phyloP scores from a whole-genome alignment of 2,329 filamentous ascomycete genomes.

The Arthroderma sp. region DNA sequence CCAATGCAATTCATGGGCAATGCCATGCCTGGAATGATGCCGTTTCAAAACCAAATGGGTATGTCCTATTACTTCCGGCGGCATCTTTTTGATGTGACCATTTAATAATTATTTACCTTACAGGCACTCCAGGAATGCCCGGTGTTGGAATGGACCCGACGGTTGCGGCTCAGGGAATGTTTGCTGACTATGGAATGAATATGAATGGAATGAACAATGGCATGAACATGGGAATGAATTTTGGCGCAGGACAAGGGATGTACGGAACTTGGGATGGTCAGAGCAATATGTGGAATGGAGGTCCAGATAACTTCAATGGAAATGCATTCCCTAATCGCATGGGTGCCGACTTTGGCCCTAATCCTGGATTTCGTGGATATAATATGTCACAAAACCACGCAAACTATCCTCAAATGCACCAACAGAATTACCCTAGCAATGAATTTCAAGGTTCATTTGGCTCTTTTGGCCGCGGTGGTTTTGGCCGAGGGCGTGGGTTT shows the following conservation, averaged over 20 bases:
- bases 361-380: slow-evolving; percentile 53
- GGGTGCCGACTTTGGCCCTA: slow-evolving; percentile 70
- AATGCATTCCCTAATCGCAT: slow-evolving; percentile 62
- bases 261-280: slow-evolving; percentile 70
- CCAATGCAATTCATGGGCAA: slow-evolving; percentile 55
- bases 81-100: neutral
- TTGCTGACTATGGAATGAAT: slow-evolving; percentile 48
- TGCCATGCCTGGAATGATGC: slow-evolving; percentile 33
- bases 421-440: slow-evolving; percentile 45
- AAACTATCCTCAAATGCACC: slow-evolving; percentile 57
- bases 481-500: slow-evolving; percentile 49
- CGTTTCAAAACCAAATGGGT: slow-evolving; percentile 86
- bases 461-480: slow-evolving; percentile 51
- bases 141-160: slow-evolving; percentile 66
- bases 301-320: slow-evolving; percentile 80
- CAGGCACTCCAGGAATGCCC: slow-evolving; percentile 50
- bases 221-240: slow-evolving; percentile 62
- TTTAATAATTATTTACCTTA: neutral
- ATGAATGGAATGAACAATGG: slow-evolving; percentile 73
- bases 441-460: slow-evolving; percentile 61
- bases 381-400: slow-evolving; percentile 66
- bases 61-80: slow-evolving; percentile 27
- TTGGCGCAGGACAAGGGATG: slow-evolving; percentile 44
- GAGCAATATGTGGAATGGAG: slow-evolving; percentile 22
- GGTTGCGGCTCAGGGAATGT: slow-evolving; percentile 36